Evolutionary conservation across 1,284 basidiomycete species (phyloP), one percentile per base, ranked within the genome.

Genomic region (Anthracocystis panici-leucophaei): DNA sequence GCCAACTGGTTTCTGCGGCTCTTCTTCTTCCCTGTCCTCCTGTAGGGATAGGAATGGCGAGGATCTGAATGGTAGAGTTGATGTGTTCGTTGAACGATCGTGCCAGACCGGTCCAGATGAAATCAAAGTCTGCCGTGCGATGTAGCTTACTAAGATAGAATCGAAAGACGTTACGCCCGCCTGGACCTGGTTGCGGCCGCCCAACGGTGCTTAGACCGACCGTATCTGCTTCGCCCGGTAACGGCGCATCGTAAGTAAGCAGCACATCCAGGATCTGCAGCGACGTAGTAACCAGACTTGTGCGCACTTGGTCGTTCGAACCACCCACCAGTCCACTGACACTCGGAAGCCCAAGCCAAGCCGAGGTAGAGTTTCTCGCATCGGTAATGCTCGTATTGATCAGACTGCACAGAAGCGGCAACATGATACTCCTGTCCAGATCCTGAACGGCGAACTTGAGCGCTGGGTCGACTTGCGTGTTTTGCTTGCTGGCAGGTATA

Each of bases 131-230:
- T 40, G 66, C 71, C 2, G 59, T 61, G 10, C 82, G 79, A 50
- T 84, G 82, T 8, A 84, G 73, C 64, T 83, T 84, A 57, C 71
- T 76, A 20, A 81, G 52, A 48, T 84, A 84, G 66, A 80, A 80
- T 12, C 71, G 62, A 57, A 84, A 84, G 11, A 75, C 55, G 57
- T 82, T 84, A 45, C 52, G 54, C 18, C 67, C 67, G 1, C 63
- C 72, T 14, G 72, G 67, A 6, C 72, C 64, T 0, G 63, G 66
- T 2, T 27, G 21, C 1, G 72, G 72, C 21, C 58, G 45, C 5
- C 59, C 72, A 8, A 70, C 49, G n/a, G 64, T 76, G 55, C 65
- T 71, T 14, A 72, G 51, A 29, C 68, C 68, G 29, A 61, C 54
- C 2, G 67, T 70, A 31, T 75, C 72, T 3, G 48, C 54, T 14